These are phyloP conservation scores for Crotalaria pallida DNA, from an alignment of 306 rosid genomes.

Conservation along the genomic window DNA sequence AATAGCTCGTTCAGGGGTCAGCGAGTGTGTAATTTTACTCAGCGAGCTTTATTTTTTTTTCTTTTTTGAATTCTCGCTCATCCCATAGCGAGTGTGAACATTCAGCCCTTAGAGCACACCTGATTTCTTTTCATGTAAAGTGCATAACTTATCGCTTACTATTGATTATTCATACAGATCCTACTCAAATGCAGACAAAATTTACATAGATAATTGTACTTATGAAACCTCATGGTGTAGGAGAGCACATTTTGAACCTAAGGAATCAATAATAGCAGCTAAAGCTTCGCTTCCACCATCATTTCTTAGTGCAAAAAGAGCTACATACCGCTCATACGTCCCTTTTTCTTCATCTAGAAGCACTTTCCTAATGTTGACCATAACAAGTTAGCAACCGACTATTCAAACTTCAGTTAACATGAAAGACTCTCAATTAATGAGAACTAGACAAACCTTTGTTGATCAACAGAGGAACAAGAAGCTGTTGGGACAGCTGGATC, in stretches of 20 bases:
- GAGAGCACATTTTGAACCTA: slow-evolving; percentile 84
- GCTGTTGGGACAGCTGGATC: slow-evolving; percentile 88
- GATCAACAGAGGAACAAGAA: slow-evolving; percentile 51
- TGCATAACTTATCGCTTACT: background rate
- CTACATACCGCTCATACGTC: slow-evolving; percentile 84
- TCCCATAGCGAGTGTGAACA: no score
- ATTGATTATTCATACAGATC: slow-evolving; percentile 4
- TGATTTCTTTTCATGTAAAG: no score
- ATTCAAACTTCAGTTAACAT: background rate
- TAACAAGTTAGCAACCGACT: slow-evolving; percentile 27
- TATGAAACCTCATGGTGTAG: slow-evolving; percentile 73
- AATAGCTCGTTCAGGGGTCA: no score
- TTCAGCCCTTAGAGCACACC: background rate
- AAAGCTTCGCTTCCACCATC: slow-evolving; percentile 75
- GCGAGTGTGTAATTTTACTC: no score
- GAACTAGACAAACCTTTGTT: slow-evolving; percentile 57
- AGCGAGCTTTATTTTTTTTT: no score
- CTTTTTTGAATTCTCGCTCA: no score
- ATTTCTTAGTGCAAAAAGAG: slow-evolving; percentile 87
- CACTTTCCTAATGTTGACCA: slow-evolving; percentile 45
- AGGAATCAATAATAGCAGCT: slow-evolving; percentile 65
- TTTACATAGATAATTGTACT: background rate
- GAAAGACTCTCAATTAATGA: background rate
- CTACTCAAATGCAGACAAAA: background rate
- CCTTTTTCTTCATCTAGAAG: slow-evolving; percentile 77